Evolutionary conservation across 2,329 filamentous ascomycete genomes (phyloP).

Genomic region (Ascosphaera aggregata): DNA sequence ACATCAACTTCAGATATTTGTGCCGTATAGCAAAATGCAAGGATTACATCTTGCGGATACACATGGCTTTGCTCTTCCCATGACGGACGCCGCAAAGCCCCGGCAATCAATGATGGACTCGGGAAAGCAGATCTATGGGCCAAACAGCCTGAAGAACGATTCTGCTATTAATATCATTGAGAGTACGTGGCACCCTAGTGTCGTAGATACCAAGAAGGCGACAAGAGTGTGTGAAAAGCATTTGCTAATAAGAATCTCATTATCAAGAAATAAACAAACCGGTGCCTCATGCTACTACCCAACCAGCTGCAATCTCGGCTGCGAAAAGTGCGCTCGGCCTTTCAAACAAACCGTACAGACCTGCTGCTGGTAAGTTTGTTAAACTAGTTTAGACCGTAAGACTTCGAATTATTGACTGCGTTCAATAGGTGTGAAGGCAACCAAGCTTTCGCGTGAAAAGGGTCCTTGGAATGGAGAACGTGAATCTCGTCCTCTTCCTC

Average conservation of each 20-base stretch:
- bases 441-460: not conserved
- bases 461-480: slow-evolving; percentile 1
- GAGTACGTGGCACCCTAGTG: not conserved
- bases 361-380: not conserved
- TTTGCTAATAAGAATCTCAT: not conserved
- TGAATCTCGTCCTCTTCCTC: slow-evolving; percentile 1
- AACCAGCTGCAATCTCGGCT: not conserved
- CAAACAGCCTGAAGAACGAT: not conserved
- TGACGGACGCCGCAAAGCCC: not conserved
- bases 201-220: not conserved
- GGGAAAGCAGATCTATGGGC: not conserved
- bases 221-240: not conserved
- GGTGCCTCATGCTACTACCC: not conserved
- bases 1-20: not conserved
- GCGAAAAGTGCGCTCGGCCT: not conserved
- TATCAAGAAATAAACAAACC: not conserved
- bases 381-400: not conserved
- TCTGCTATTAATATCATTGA: not conserved
- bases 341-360: not conserved
- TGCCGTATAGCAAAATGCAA: not conserved
- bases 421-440: not conserved
- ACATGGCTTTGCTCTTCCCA: not conserved
- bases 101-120: not conserved
- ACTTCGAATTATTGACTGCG: not conserved
- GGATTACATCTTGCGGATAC: not conserved